Conservation (phyloP, 2,329 filamentous ascomycete genomes). For the Aspergillus melleus region DNA sequence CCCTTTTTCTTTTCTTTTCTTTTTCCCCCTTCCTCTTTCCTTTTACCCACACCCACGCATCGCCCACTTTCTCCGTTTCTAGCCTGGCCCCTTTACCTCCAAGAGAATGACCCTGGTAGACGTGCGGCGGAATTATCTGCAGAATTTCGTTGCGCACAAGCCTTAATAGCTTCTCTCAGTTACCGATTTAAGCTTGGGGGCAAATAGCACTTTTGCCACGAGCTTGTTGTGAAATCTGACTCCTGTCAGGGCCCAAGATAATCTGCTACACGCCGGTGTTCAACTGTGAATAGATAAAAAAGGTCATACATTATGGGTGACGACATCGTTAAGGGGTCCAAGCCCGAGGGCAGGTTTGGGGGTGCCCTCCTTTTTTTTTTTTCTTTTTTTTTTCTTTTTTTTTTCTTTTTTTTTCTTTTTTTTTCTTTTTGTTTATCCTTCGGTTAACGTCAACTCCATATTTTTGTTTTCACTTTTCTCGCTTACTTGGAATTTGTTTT, state of each 20-base stretch:
- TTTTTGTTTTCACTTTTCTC: constrained; percentile 1
- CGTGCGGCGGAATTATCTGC: constrained; percentile 28
- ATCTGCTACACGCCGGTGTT: neutral
- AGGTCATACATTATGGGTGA: constrained; percentile 19
- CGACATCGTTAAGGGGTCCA: constrained; percentile 28
- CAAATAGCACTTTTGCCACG: constrained; percentile 30
- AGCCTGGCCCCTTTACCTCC: constrained; percentile 24
- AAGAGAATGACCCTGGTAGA: constrained; percentile 23
- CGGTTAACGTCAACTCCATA: neutral
- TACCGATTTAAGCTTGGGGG: constrained; percentile 24
- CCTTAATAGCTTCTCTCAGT: constrained; percentile 20
- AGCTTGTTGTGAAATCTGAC: constrained; percentile 27
- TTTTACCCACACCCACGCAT: constrained; percentile 17
- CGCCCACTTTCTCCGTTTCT: constrained; percentile 21
- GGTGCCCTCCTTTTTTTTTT: constrained; percentile 4
- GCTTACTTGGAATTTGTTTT: constrained; percentile 4
- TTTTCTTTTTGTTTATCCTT: constrained; percentile 9
- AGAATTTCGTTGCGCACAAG: constrained; percentile 22
- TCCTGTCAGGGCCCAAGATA: constrained; percentile 28
- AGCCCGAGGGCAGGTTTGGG: constrained; percentile 19
- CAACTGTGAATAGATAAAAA: constrained; percentile 5
- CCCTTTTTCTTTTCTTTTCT: constrained; percentile 4
- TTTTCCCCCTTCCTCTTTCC: neutral
- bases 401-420: constrained; percentile 5
- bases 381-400: constrained; percentile 8